Base-by-base conservation (phyloP, 805 yeast genomes). In the Candida maris region DNA sequence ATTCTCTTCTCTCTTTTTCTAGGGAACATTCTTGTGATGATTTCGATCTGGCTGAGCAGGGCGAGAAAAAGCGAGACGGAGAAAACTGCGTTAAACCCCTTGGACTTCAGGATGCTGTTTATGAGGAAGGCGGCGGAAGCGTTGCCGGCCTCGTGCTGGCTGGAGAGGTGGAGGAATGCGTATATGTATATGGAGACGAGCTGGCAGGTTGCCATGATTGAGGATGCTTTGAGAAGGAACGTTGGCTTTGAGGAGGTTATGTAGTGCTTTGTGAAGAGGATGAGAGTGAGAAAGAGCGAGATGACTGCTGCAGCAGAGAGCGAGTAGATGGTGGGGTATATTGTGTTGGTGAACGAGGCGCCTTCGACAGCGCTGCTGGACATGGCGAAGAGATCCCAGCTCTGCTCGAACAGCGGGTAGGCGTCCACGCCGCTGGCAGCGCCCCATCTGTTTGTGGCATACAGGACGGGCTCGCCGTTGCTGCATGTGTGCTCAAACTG, bases 1-100 rank as follows among this genome's bases (percentile, higher is more conserved):
- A 77, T 61, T 37, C 86, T 65, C 50, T 79, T 81, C 56, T 85
- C 95, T 38, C 71, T 72, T 30, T 73, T 80, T 34, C 94, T 65
- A 36, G 75, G 73, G 48, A 83, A 83, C 19, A 82, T 56, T 36
- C 87, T 65, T 73, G 79, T 79, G 4, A 81, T 67, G 22, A 83
- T 77, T 49, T 81, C 85, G 1, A 82, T 85, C 55, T 84, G 89
- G 34, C 81, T 73, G 20, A 83, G 59, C 49, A 79, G 82, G 18
- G 81, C 64, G 5, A 81, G 48, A 9, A 79, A 52, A 6, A 77
- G 77, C 12, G 76, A 73, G 1, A 83, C 52, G 32, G 81, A 65
- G 51, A 79, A 85, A 10, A 82, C 60, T 3, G 74, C 64, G 34
- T 74, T 74, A 47, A 81, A 70, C 8, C 67, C 68, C 3, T 62